Evolutionary conservation across 1,284 basidiomycete species (phyloP), one percentile per base, ranked within the genome.

Genomic region (Cutaneotrichosporon sp.): DNA sequence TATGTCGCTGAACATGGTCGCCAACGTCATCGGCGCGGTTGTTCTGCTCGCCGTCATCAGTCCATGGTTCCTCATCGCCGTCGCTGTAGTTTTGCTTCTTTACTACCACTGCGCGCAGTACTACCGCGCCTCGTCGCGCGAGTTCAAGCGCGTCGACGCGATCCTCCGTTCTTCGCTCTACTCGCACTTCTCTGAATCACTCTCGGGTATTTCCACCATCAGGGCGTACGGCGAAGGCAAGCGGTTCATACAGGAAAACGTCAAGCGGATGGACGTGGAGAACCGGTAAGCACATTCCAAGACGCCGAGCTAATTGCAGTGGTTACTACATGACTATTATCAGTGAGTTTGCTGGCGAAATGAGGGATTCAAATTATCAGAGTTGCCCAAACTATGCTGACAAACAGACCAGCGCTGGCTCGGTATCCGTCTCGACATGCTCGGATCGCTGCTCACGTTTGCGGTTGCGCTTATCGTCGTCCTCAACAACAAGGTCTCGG

Each of bases 111-210:
- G 86, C 42, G 89, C 91, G 7, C 77, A 84, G 5, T 96, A 95
- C 82, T 97, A 97, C 77, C 88, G 92, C 49, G 85, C 89, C 1
- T 91, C 90, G 73, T 92, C 94, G 4, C 85, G 93, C 72, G 93
- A 97, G 77, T 83, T 97, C 70, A 97, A 97, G 84, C 75, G 81
- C 16, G 75, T 78, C 63, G 78, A 79, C 64, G 71, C 77, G 40
- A 72, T 79, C 50, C 70, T 77, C 13, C 74, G 76, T 60, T 82
- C 81, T 1, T 78, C 86, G 2, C 81, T 92, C n/a, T 93, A 94
- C 74, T 87, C 90, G 8, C 91, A 93, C 78, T 92, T 94, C 76
- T 89, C 89, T 56, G 95, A 97, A 80, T 89, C 89, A n/a, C 83
- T 96, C 9, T 88, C 88, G 10, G 92, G 92, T 22, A 81, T 95